Evolutionary conservation across 148 eudicot species (phyloP), one percentile per base, ranked within the genome.

Genomic region (Camellia lanceoleosa): DNA sequence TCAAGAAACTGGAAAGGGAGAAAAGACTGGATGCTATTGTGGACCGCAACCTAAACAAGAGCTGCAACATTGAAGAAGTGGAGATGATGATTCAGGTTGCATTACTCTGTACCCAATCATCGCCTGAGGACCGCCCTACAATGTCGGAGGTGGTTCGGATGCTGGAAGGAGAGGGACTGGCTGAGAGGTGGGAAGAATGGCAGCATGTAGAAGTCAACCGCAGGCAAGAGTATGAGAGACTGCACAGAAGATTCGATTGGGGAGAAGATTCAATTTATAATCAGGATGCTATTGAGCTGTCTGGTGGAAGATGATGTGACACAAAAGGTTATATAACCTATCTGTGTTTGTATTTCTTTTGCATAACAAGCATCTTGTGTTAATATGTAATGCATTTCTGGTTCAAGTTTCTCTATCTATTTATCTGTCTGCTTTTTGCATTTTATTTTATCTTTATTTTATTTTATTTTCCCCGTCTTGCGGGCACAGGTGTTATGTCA

Each of bases 171-270:
- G 99, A 96, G 83, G 99, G 99, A 18, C 91, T 96, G 13, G 97
- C 97, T 11, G 99, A 93, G 86, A 88, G 98, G 82, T 96, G 99
- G 99, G 97, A 93, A 81, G 94, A 90, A 75, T 96, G 99, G 98
- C 91, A 92, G 84, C 91, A 88, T 76, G 87, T 88, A 7, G 98
- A 96, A 86, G 95, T 89, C 74, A 86, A 77, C 38, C 91, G 93
- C 23, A 85, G 92, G 78, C 90, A 88, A 79, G 98, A 96, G 77
- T 84, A 88, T 19, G 98, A 90, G 63, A 87, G 97, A 78, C 73
- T 93, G 20, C 97, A 96, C 58, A 89, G 92, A 79, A 88, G 97
- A 81, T 89, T 96, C 67, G 89, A 91, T 20, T 96, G 98, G 98
- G 93, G 93, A 54, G 92, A 92, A 43, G 94, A 96, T 80, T 93